Base-by-base conservation (phyloP, 768 basidiomycete genomes). In the Pleurotus sapidus region DNA sequence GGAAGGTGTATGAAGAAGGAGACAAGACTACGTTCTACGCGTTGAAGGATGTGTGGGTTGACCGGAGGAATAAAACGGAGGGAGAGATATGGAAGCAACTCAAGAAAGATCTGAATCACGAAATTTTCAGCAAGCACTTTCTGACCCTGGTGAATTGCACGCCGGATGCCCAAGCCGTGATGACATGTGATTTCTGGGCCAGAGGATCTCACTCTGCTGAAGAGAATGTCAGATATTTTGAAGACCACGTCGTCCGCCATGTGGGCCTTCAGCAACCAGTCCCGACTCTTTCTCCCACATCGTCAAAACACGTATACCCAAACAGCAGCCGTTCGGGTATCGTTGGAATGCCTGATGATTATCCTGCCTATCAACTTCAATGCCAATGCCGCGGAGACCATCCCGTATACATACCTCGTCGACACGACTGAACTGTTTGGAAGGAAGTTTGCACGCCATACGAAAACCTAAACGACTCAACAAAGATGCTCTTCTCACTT, bases 21-120 rank as follows among this genome's bases (percentile, higher is more conserved):
- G 38, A 25, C 30, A 9, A 20, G 46, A 23, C 34, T 24, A 14
- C 40, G n/a, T 30, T 23, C n/a, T 42, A 40, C 38, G 57, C 30
- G 1, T 43, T 58, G n/a, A 58, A 58, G 40, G 57, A 53, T 46
- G 49, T 46, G 18, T 58, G 57, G 57, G 49, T 58, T n/a, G 57
- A 58, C 4, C 24, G 24, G 25, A 50, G 27, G 49, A 50, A 50
- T 3, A 6, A 50, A 15, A 30, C 49, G 30, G 49, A 50, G 12
- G 24, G 15, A n/a, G 49, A 50, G 30, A 34, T 50, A 27, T 50
- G 30, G 25, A 15, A 12, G 14, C 14, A 12, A 7, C 20, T 50
- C n/a, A 50, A 30, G 27, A 37, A 14, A n/a, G 14, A 9, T 37
- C n/a, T 50, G 49, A 20, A 50, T 5, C 6, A 50, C 6, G 27